These are phyloP conservation scores for Apostasia shenzhenica DNA, from an alignment of 106 monocot species.

Conservation along the genomic window DNA sequence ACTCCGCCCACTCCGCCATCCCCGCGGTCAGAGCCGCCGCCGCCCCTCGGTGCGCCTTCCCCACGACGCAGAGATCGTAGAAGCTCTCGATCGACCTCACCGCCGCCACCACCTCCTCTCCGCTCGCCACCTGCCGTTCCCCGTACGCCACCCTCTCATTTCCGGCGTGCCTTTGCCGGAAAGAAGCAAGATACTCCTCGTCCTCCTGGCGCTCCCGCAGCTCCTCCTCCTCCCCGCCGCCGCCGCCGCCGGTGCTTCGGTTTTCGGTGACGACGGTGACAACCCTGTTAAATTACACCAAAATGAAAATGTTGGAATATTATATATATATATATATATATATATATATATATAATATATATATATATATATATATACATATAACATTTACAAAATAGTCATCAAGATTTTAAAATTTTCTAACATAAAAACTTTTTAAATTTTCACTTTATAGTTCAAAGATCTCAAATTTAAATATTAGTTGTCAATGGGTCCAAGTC, in stretches of 20 bases:
- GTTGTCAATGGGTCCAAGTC: too few relatives aligned
- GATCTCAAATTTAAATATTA: too few relatives aligned
- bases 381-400: too few relatives aligned
- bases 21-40: constrained; percentile 9
- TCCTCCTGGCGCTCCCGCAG: neutral
- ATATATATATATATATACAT: too few relatives aligned
- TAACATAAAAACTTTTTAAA: too few relatives aligned
- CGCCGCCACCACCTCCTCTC: constrained; percentile 1
- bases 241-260: neutral
- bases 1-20: constrained; percentile 14
- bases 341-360: too few relatives aligned
- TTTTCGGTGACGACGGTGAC: neutral
- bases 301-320: too few relatives aligned
- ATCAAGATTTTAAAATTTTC: too few relatives aligned
- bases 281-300: neutral
- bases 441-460: too few relatives aligned
- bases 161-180: neutral
- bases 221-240: neutral
- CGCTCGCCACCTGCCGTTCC: neutral
- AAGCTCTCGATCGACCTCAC: neutral
- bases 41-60: constrained; percentile 2
- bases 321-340: too few relatives aligned
- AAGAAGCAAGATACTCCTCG: neutral
- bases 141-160: neutral
- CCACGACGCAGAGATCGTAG: neutral